Evolutionary conservation across 257 asterid genomes (phyloP).

Genomic region (Capsicum rhomboideum): DNA sequence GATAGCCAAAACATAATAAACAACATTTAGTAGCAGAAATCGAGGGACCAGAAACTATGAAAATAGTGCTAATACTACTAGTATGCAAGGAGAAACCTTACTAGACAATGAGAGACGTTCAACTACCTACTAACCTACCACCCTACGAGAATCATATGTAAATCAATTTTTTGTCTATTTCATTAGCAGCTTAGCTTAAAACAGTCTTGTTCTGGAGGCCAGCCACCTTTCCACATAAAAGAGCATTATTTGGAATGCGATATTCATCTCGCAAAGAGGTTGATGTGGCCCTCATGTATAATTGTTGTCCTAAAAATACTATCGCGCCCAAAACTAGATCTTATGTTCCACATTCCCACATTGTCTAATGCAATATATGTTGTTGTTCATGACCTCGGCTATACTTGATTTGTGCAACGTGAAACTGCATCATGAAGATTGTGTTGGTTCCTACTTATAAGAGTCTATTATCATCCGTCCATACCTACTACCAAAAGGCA

Average conservation of each 20-base stretch:
- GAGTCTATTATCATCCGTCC: slow-evolving; percentile 61
- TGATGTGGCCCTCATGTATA: slow-evolving; percentile 41
- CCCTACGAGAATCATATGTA: background rate
- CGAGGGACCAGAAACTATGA: background rate
- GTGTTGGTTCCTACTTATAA: slow-evolving; percentile 38
- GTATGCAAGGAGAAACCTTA: background rate
- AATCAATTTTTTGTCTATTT: background rate
- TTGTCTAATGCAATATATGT: slow-evolving; percentile 55
- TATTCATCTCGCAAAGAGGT: slow-evolving; percentile 60
- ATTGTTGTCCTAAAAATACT: slow-evolving; percentile 57
- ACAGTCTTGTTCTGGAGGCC: slow-evolving; percentile 43
- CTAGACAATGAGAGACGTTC: background rate
- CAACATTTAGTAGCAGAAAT: background rate
- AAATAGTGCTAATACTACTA: background rate
- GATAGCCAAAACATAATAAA: background rate
- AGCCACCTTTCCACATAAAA: slow-evolving; percentile 56
- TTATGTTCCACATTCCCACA: slow-evolving; percentile 75
- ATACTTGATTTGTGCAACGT: slow-evolving; percentile 60
- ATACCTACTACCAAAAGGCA: slow-evolving; percentile 85
- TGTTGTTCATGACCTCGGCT: slow-evolving; percentile 65
- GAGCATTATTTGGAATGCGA: slow-evolving; percentile 55
- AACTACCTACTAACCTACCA: background rate
- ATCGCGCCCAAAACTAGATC: slow-evolving; percentile 71
- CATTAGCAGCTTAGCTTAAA: slow-evolving; percentile 1
- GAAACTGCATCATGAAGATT: slow-evolving; percentile 60